phyloP scores from a whole-genome alignment of 768 basidiomycete species.

The Podaxis sp. region DNA sequence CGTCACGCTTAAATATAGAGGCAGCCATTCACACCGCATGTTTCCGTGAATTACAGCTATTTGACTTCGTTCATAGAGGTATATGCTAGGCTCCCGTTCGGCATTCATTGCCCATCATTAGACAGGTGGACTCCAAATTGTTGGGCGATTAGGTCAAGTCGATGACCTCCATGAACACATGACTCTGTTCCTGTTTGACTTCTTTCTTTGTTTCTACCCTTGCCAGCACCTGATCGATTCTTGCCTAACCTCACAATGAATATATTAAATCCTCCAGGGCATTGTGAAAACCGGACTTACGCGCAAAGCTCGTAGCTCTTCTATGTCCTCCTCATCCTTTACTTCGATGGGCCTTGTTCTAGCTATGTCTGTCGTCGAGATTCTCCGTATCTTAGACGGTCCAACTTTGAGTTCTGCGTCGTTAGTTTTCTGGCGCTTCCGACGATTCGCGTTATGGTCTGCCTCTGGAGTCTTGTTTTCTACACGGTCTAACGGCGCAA shows the following conservation, averaged over 20 bases:
- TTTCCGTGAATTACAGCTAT: too few species aligned
- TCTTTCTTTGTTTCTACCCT: neutral
- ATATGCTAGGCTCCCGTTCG: neutral
- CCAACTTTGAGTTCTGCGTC: neutral
- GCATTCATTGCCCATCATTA: neutral
- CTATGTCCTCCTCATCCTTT: neutral
- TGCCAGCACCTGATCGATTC: neutral
- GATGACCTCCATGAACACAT: neutral
- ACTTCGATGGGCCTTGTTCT: neutral
- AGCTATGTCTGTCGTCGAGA: neutral
- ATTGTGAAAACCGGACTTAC: neutral
- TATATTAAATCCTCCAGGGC: neutral
- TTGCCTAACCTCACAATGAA: neutral
- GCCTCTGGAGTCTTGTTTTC: neutral
- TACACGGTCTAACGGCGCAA: neutral
- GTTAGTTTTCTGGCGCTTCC: neutral
- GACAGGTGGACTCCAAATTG: neutral
- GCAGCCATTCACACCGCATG: too few species aligned
- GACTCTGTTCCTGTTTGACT: neutral
- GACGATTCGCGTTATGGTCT: neutral
- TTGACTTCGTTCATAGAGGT: too few species aligned
- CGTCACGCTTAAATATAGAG: too few species aligned
- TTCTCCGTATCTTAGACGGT: neutral
- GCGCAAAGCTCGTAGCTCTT: neutral
- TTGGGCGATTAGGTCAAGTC: neutral